phyloP scores from a whole-genome alignment of 306 rosid genomes.

The Hippophae gyantsensis region DNA sequence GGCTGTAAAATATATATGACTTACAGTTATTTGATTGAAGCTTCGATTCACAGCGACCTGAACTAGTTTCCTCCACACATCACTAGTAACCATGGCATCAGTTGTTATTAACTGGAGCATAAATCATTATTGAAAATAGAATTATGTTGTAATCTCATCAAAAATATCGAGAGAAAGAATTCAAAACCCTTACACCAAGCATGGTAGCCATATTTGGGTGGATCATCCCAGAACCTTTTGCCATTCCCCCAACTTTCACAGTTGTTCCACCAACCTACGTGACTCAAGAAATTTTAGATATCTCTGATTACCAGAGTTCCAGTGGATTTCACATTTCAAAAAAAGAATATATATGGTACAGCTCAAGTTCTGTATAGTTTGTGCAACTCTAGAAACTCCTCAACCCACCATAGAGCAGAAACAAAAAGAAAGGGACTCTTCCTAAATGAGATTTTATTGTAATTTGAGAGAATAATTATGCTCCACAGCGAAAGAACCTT shows the following conservation, averaged over 20 bases:
- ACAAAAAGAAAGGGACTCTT: too few species aligned
- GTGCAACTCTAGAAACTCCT: neutral
- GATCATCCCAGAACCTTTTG: conserved; percentile 99
- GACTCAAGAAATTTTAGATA: conserved; percentile 15
- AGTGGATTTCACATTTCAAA: neutral
- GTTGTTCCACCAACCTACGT: conserved; percentile 62
- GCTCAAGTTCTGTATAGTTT: neutral
- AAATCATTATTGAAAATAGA: neutral
- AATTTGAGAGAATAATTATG: too few species aligned
- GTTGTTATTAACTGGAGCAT: conserved; percentile 69
- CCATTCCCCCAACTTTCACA: conserved; percentile 85
- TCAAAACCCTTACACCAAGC: conserved; percentile 70
- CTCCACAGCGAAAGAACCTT: too few species aligned
- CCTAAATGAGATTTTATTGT: too few species aligned
- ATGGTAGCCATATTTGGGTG: conserved; percentile 98
- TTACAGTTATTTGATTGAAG: conserved; percentile 92
- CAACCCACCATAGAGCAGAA: neutral
- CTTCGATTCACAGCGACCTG: conserved; percentile 79
- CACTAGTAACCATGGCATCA: conserved; percentile 71
- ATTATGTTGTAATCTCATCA: neutral
- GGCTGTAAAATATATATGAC: conserved; percentile 8
- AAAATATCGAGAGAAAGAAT: conserved; percentile 9
- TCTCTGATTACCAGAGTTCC: neutral
- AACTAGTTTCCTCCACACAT: conserved; percentile 82
- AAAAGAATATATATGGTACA: neutral